Base-by-base conservation (phyloP, 2,329 filamentous ascomycete species). In the Fusarium fujikuroi region DNA sequence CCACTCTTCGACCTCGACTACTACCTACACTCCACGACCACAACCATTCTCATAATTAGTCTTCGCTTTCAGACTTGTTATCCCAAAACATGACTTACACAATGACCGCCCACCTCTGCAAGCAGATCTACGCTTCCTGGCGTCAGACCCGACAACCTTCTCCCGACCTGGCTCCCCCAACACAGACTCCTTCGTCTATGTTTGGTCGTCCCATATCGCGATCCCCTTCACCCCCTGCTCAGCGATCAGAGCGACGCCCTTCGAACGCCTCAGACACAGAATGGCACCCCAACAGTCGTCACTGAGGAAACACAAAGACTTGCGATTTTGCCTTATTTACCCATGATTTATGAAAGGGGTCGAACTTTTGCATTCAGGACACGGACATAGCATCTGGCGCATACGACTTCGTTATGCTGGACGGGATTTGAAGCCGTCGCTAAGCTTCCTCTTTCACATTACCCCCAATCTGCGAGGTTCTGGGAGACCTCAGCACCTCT, bases 21-120 rank as follows among this genome's bases (percentile, higher is more conserved):
- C 43, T 30, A 44, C 63, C 68, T 54, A 43, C 25, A 72, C 46
- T 46, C 49, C 36, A 54, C 34, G 10, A 40, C 43, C 56, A 56
- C 49, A 57, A 37, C 39, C 39, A 37, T 34, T 28, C 44, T 62
- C 36, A 53, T 23, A 53, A 60, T 40, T 50, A 46, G 30, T 37
- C 59, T 58, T 61, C 28, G 23, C 53, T 39, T 52, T 46, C 36
- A 49, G 21, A 63, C 49, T 56, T 42, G 9, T 18, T 36, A 59
- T 63, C 46, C 44, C 56, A 71, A 71, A 82, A 72, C 44, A 90
- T 90, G 88, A 89, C 88, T 42, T 88, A 90, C 82, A 89, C 88
- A 72, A 89, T 90, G 85, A 89, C 88, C 21, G 87, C 88, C 75
- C 88, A 90, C 76, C 82, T 90, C 80, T 88, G 87, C 86, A 89